Percentiles rank a stretch among this genome's conserved stretches.
Conservation (phyloP, 2,329 filamentous ascomycete species). For the Nemania serpens region DNA sequence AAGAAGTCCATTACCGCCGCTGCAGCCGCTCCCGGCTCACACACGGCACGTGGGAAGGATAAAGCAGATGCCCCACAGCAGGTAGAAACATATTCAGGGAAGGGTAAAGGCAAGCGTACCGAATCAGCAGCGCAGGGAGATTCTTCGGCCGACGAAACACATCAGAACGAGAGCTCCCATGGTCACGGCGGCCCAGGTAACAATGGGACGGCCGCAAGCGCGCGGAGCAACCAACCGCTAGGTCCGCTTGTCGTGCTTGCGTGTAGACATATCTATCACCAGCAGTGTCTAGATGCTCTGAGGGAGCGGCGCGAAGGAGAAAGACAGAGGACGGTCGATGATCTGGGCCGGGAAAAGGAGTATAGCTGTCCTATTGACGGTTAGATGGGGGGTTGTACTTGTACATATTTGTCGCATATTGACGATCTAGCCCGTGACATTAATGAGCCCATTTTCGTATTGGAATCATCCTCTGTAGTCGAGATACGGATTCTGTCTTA, state of each 20-base stretch:
- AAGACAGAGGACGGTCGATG: slow-evolving; percentile 49
- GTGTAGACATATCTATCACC: slow-evolving; percentile 73
- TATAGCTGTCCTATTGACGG: slow-evolving; percentile 64
- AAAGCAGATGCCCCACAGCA: slow-evolving; percentile 30
- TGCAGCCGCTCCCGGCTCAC: slow-evolving; percentile 31
- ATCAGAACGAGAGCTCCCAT: slow-evolving; percentile 13
- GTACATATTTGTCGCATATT: slow-evolving; percentile 16
- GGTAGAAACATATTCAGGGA: slow-evolving; percentile 40
- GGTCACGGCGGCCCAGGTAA: slow-evolving; percentile 45
- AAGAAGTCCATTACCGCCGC: slow-evolving; percentile 42
- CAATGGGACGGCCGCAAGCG: slow-evolving; percentile 41
- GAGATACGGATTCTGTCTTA: too few species aligned
- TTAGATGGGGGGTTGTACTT: slow-evolving; percentile 35
- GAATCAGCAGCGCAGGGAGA: slow-evolving; percentile 29
- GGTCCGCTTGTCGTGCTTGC: slow-evolving; percentile 70
- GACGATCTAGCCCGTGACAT: slow-evolving; percentile 6
- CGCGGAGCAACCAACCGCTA: slow-evolving; percentile 52
- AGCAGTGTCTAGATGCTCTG: slow-evolving; percentile 69
- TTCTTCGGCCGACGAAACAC: slow-evolving; percentile 7
- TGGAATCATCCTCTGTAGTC: not conserved
- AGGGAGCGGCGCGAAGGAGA: slow-evolving; percentile 57
- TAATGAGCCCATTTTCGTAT: slow-evolving; percentile 5
- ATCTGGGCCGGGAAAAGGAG: slow-evolving; percentile 50
- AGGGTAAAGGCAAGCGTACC: slow-evolving; percentile 62
- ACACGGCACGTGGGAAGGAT: slow-evolving; percentile 42